Base-by-base conservation (phyloP, 2,329 filamentous ascomycete genomes). In the Phialophora verrucosa region DNA sequence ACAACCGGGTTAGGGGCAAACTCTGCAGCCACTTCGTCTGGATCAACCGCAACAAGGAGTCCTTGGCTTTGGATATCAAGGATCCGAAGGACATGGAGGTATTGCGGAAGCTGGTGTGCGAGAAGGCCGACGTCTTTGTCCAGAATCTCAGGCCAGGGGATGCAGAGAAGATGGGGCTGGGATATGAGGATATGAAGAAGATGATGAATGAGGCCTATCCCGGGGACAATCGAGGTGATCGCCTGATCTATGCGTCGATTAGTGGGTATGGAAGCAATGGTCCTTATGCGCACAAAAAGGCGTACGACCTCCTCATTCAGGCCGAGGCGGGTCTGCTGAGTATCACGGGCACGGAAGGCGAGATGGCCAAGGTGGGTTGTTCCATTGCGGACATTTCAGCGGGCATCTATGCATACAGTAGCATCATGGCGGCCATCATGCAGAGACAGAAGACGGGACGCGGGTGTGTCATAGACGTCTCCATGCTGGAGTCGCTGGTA, bases 401-500 rank as follows among this genome's bases (percentile, higher is more conserved):
- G 0, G 84, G 81, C 2, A 85, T 83, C 75, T 84, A 83, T 62
- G 84, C 84, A 0, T 83, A 83, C 69, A 80, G 78, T 29, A 83
- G 81, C 61, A 84, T 86, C 44, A 74, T 86, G 3, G 81, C 81
- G 0, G 84, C 84, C 0, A 67, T 86, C 3, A 70, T 85, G 23
- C 80, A 83, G 69, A 80, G 85, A 0, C 76, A 73, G 0, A 84
- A 81, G 68, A 83, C 83, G 0, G 83, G 83, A 0, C 75, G 75
- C 32, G 85, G 85, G 0, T 81, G 79, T 35, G 77, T 79, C 20
- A 78, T 87, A 23, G 85, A 87, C 51, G 82, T 87, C 17, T 85
- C 83, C 1, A 87, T 87, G 85, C 76, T 87, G 7, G 85, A 87
- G 71, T 80, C 81, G 56, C 84, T 87, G 83, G 78, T 82, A 0